A percentile compares a stretch with the other conserved stretches of the same genome.
phyloP scores from a whole-genome alignment of 2,329 filamentous ascomycete genomes.

The Aspergillus sp. region DNA sequence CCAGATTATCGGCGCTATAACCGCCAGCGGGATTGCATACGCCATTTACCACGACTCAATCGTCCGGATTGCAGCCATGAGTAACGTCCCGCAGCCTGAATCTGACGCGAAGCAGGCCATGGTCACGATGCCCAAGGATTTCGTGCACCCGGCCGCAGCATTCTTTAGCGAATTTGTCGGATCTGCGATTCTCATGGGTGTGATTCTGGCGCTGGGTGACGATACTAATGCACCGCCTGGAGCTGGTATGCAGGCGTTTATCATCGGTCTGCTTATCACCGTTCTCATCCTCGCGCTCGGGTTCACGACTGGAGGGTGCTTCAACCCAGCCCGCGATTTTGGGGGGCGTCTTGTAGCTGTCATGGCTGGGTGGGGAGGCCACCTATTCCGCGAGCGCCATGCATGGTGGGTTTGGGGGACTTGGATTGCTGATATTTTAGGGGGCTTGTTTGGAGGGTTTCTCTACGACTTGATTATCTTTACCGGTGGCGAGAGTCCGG shows the following conservation, averaged over 20 bases:
- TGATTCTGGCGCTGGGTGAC: slow-evolving; percentile 41
- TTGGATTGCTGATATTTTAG: slow-evolving; percentile 34
- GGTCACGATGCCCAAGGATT: slow-evolving; percentile 27
- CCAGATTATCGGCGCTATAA: slow-evolving; percentile 37
- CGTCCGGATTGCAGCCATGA: slow-evolving; percentile 16
- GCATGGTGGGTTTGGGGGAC: slow-evolving; percentile 40
- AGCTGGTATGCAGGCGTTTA: slow-evolving; percentile 41
- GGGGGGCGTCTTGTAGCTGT: slow-evolving; percentile 33
- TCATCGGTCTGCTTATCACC: slow-evolving; percentile 17
- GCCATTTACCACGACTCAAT: slow-evolving; percentile 39
- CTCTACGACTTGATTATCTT: slow-evolving; percentile 40
- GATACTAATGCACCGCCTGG: slow-evolving; percentile 47
- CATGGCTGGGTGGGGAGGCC: slow-evolving; percentile 33
- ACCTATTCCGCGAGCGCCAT: slow-evolving; percentile 23
- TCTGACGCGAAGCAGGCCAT: slow-evolving; percentile 24
- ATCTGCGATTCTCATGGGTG: slow-evolving; percentile 31
- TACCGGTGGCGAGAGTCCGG: slow-evolving; percentile 36
- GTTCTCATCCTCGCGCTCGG: slow-evolving; percentile 23
- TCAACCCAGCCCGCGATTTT: slow-evolving; percentile 37
- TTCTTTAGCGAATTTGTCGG: slow-evolving; percentile 41
- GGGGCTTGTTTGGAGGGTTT: slow-evolving; percentile 31
- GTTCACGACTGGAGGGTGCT: slow-evolving; percentile 38
- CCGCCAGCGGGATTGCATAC: slow-evolving; percentile 34
- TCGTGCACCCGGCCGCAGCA: slow-evolving; percentile 27
- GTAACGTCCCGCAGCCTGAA: slow-evolving; percentile 20